Evolutionary conservation across 495 filamentous ascomycete genomes (phyloP), one percentile per base, ranked within the genome.

Genomic region (Darksidea phi): DNA sequence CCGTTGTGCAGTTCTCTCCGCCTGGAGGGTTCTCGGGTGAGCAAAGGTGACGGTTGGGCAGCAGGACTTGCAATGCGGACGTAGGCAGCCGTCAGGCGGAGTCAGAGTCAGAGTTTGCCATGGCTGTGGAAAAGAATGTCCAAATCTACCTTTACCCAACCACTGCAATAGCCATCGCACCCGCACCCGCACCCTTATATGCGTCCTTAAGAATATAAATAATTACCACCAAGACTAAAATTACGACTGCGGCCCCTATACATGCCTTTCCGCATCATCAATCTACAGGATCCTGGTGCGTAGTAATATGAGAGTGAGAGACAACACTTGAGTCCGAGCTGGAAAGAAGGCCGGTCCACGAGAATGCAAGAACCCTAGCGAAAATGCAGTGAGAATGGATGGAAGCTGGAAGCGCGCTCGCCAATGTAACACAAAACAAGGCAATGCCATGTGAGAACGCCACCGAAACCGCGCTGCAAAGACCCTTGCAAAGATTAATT

Each of bases 371-470:
- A 21, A 32, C 21, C 36, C 54, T 23, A 15, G 56, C 41, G 54
- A 32, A n/a, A 32, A 37, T 55, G 60, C 47, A 57, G 45, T 52
- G 11, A 45, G 47, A 48, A 56, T 47, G 34, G 34, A 28, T 38
- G 45, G 24, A 41, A 11, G n/a, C 28, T 10, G 10, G 28, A 32
- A 32, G 28, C 28, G 28, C 28, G 28, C 28, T 32, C 28, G 25
- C 52, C 37, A 45, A 57, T 15, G 52, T 47, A n/a, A 43, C 43
- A 53, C 49, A 59, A 25, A 63, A 32, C 28, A 66, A 67, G 62
- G 64, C 64, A 54, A 54, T 61, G 57, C 56, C 55, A 59, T 28
- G 60, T 57, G 48, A 52, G 66, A 68, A 47, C 47, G 52, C 56
- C 41, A 63, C 60, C n/a, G n/a, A n/a, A 26, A 38, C 10, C 3